Base-by-base conservation (phyloP, 2,329 filamentous ascomycete genomes). In the Scorias spongiosa region DNA sequence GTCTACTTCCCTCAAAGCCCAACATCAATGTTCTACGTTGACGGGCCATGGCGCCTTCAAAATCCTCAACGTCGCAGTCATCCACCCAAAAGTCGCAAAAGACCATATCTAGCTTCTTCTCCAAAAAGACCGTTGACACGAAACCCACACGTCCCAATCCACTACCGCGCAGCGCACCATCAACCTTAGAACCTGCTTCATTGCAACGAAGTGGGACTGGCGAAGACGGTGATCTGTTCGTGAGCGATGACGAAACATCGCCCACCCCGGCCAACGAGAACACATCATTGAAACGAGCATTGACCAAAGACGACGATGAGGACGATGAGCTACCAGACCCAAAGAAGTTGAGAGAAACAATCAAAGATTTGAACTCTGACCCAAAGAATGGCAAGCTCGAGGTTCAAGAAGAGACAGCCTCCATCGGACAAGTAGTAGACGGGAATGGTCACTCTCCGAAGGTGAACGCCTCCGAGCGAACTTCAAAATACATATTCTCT, bases 71-170 rank as follows among this genome's bases (percentile, higher is more conserved):
- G 10, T 47, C 47, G 5, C 49, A 48, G 14, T 42, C 43, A 7
- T 57, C 59, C 9, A 60, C 62, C 9, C 63, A 68, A 44, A 83
- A 81, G 63, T 84, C 81, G 54, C 85, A 95, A 58, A 75, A 81
- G 51, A 84, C 85, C 1, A 80, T 95, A 48, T 91, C 85, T 10
- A 46, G 57, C 58, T 56, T 53, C 60, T 51, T 60, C 57, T 51
- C 55, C 11, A 45, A 48, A n/a, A 56, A 52, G 42, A 48, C 54
- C 18, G 45, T 48, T 10, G 41, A 59, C 54, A 50, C 54, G 34
- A 50, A 48, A 45, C 42, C 38, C 34, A 29, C 48, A 32, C 41
- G 40, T 6, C 40, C 39, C 28, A 42, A 44, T 28, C 34, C 39
- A 38, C 38, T 12, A 28, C 30, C 39, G 8, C 20, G 28, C 18